Evolutionary conservation across 1,284 basidiomycete genomes (phyloP), one percentile per base, ranked within the genome.

Genomic region (Marasmius fiardii): DNA sequence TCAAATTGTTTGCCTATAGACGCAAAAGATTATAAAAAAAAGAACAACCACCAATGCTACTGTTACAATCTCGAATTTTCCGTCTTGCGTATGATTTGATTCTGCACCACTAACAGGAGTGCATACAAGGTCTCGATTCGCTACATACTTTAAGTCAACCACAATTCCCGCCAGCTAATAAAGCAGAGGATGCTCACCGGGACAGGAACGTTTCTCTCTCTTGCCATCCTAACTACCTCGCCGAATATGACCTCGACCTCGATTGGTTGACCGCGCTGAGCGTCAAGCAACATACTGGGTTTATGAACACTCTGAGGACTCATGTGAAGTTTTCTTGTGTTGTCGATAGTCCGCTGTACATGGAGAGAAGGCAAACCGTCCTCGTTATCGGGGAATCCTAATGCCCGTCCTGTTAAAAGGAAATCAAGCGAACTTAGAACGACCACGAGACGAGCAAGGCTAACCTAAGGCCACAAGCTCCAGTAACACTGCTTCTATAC

Each of bases 231-330:
- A 58, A 44, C 64, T 16, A 76, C 68, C 26, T 74, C 74, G 1
- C 77, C 77, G 10, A 77, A 63, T 53, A 78, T 75, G 12, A 69
- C 75, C 56, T 79, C 76, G 1, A 78, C 68, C 58, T 79, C 77
- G 61, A 78, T 72, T 11, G 77, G 75, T 12, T 70, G 63, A 5
- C 70, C 71, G 3, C 65, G 63, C 54, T 75, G 70, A 14, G 73
- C 60, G 59, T 78, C 77, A 16, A 63, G 47, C 3, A 61, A 49
- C 53, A 60, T 63, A 44, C 60, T 62, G 1, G 59, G 56, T 6
- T 49, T 54, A 28, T 75, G 72, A 28, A 55, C 63, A 56, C 65
- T 69, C 12, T 68, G 65, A 10, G 70, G 67, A 2, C 47, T 53
- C 41, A 60, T 60, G 55, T 73, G 67, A 20, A 72, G 54, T 34